Evolutionary conservation across 352 stramenopile species (phyloP).

Genomic region (Blastocystis sp.): DNA sequence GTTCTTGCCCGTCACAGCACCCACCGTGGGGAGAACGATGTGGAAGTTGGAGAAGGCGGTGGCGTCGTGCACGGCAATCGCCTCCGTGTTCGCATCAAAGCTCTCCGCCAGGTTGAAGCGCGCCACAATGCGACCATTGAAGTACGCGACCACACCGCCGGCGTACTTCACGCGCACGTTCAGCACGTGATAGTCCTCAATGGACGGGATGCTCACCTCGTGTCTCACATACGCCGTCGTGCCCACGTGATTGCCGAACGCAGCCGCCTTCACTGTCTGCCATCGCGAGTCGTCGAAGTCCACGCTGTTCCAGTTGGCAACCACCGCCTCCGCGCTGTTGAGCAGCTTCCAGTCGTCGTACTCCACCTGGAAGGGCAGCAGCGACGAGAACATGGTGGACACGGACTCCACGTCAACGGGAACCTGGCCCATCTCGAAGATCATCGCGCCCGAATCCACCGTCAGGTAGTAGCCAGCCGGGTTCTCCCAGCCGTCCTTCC

Average conservation of each 20-base stretch:
- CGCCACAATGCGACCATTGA: background rate
- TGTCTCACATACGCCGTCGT: background rate
- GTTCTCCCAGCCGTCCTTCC: background rate
- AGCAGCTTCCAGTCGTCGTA: constrained; percentile 24
- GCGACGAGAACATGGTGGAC: constrained; percentile 16
- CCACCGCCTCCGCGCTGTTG: background rate
- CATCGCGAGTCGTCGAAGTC: constrained; percentile 31
- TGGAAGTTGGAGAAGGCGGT: background rate
- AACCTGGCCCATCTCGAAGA: constrained; percentile 16
- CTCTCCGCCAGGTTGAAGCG: background rate
- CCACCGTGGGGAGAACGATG: background rate
- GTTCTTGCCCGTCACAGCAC: background rate
- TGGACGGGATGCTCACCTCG: background rate
- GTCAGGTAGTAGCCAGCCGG: constrained; percentile 6
- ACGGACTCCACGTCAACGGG: background rate
- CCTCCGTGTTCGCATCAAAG: background rate
- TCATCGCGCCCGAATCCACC: constrained; percentile 24
- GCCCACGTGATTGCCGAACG: background rate
- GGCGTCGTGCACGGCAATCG: background rate
- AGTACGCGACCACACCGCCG: background rate
- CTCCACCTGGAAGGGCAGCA: constrained; percentile 47
- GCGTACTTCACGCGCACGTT: background rate
- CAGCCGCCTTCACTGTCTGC: background rate
- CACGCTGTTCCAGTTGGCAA: constrained; percentile 8
- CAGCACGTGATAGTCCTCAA: background rate